Base-by-base conservation (phyloP, 352 stramenopile species). In the Pythium guiyangense region DNA sequence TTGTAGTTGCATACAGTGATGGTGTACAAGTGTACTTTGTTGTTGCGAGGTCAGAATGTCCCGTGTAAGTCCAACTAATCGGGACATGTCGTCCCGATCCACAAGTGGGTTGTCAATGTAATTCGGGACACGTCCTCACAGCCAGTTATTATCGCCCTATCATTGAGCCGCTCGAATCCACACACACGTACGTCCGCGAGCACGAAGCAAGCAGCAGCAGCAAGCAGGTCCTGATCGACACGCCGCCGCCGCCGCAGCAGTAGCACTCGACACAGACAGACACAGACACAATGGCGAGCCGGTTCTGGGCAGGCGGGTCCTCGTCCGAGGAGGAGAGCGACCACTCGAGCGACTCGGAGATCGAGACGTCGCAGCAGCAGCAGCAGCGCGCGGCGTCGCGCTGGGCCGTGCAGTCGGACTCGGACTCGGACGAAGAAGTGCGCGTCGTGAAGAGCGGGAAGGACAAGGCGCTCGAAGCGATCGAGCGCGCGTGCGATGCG, bases 371-470 rank as follows among this genome's bases (percentile, higher is more conserved):
- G 60, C 67, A 80, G 64, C 77, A 92, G 73, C 73, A 88, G 71
- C 71, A 84, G 60, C 72, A 79, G 57, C 75, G 82, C 61, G 79
- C 74, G 6, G 82, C 80, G 39, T 89, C 84, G 22, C 81, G 80
- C 55, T 94, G 83, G 83, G 81, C 77, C 17, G 79, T 93, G 53
- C 72, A 91, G 62, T 92, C 79, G 48, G 86, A 93, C 62, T 93
- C 82, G 55, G 84, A 93, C 34, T 85, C 67, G 27, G 84, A 94
- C 3, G 83, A 96, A 57, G 86, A 96, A 62, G 83, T 90, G 51
- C 90, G 96, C 63, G 96, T 99, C 54, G 96, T 98, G 53, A 98
- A 98, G 78, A 97, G 85, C 31, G 92, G 83, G 59, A 97, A 98
- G 81, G 90, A 97, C 63, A 93, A 94, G 56, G 82, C 91, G 49